A percentile compares a stretch with the other conserved stretches of the same genome.
Conservation (phyloP, 371 early-diverging fungal genomes). For the Nematocida major region DNA sequence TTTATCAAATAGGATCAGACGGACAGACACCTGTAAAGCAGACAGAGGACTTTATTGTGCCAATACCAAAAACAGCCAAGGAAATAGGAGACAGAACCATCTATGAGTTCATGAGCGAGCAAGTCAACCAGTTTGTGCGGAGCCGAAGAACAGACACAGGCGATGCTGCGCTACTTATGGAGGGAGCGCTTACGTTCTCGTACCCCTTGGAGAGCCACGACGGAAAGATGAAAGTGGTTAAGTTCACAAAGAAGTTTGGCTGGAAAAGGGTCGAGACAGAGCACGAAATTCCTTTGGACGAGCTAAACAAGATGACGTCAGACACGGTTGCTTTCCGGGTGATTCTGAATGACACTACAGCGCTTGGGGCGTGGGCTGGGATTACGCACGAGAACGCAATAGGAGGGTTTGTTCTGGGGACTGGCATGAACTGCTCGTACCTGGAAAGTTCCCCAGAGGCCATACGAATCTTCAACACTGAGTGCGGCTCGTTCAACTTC, state of each 20-base stretch:
- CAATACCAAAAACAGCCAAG: conserved; percentile 4
- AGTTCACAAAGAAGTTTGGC: conserved; percentile 40
- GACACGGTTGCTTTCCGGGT: background rate
- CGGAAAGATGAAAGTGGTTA: background rate
- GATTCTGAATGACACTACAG: conserved; percentile 44
- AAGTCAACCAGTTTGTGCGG: conserved; percentile 2
- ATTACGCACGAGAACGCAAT: background rate
- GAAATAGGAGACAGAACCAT: background rate
- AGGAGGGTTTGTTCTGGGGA: conserved; percentile 41
- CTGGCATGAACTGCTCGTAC: conserved; percentile 34
- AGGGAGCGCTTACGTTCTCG: conserved; percentile 38
- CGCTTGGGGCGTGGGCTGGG: conserved; percentile 15
- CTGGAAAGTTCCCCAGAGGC: background rate
- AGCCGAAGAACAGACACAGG: background rate
- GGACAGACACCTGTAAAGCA: background rate
- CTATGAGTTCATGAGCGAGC: conserved; percentile 41
- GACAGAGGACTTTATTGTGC: background rate
- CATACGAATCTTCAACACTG: conserved; percentile 19
- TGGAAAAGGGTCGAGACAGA: background rate
- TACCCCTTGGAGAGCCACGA: conserved; percentile 11
- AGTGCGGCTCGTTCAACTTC: conserved; percentile 23
- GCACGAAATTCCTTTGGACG: conserved; percentile 13
- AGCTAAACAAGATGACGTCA: conserved; percentile 16
- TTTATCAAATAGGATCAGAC: background rate
- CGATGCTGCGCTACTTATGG: background rate